Conservation (phyloP, 176 grass and related monocot species). For the Cocos nucifera region DNA sequence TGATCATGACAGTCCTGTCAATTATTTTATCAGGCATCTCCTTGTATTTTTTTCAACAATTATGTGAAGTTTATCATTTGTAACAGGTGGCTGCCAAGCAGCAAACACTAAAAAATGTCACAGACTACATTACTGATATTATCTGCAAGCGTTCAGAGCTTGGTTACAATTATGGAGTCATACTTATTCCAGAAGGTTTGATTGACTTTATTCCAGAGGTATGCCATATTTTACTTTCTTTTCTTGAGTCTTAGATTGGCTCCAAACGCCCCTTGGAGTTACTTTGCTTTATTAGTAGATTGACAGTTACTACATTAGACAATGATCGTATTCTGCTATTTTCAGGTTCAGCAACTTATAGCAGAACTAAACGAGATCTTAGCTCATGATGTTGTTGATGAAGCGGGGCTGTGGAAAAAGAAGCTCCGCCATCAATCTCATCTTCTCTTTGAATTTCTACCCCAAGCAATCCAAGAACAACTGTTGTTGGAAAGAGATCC, state of each 20-base stretch:
- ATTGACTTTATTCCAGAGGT: slow-evolving; percentile 99
- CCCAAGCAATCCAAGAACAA: slow-evolving; percentile 85
- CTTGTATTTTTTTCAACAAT: slow-evolving; percentile 2
- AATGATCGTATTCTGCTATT: not conserved
- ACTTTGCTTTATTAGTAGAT: no score
- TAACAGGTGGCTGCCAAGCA: slow-evolving; percentile 75
- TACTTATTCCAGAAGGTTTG: slow-evolving; percentile 92
- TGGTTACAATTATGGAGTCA: slow-evolving; percentile 95
- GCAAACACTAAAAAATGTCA: slow-evolving; percentile 85
- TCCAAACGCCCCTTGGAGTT: no score
- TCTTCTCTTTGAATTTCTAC: slow-evolving; percentile 78
- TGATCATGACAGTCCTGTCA: no score
- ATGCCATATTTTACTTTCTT: slow-evolving; percentile 7
- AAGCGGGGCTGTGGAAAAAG: slow-evolving; percentile 75
- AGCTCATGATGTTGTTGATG: slow-evolving; percentile 87
- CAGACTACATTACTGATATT: slow-evolving; percentile 84
- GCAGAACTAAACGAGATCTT: slow-evolving; percentile 92
- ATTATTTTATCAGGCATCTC: no score
- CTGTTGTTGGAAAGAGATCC: slow-evolving; percentile 97
- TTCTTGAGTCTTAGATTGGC: not conserved
- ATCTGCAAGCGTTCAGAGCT: slow-evolving; percentile 84
- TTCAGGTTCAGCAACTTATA: slow-evolving; percentile 92
- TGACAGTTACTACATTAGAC: no score
- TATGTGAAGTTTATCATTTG: not conserved
- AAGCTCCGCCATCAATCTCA: slow-evolving; percentile 59